Evolutionary conservation across 2,329 filamentous ascomycete species (phyloP).

Genomic region (Aspergillus fijiensis): DNA sequence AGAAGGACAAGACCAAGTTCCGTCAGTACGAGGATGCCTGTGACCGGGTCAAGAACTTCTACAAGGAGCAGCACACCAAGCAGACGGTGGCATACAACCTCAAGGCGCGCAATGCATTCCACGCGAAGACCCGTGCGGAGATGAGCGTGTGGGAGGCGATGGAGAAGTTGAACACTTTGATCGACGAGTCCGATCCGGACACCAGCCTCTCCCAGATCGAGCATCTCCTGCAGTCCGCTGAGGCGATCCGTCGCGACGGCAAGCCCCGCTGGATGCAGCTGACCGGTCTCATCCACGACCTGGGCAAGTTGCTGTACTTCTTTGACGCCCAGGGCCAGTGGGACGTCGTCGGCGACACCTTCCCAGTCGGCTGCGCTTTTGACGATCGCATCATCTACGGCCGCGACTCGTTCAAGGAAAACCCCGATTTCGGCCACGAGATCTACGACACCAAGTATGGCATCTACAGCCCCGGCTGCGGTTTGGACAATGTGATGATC

Average conservation of each 20-base stretch:
- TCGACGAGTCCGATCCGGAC: conserved; percentile 89
- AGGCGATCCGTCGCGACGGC: conserved; percentile 78
- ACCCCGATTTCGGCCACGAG: conserved; percentile 70
- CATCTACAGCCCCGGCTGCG: conserved; percentile 77
- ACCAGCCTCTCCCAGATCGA: conserved; percentile 85
- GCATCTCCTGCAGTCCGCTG: conserved; percentile 82
- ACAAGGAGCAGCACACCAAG: conserved; percentile 67
- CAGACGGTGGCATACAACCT: conserved; percentile 70
- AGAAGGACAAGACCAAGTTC: conserved; percentile 78
- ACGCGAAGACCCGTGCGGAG: conserved; percentile 65
- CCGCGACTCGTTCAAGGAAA: conserved; percentile 67
- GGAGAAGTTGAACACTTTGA: conserved; percentile 85
- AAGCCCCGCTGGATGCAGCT: conserved; percentile 52
- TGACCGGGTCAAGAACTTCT: conserved; percentile 83
- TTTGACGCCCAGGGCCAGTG: conserved; percentile 82
- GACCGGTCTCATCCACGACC: conserved; percentile 49
- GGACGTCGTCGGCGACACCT: conserved; percentile 76
- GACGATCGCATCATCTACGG: conserved; percentile 78
- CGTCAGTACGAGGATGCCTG: conserved; percentile 80
- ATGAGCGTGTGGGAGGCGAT: conserved; percentile 92
- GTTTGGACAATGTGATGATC: conserved; percentile 83
- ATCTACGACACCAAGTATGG: conserved; percentile 75
- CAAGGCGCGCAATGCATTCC: conserved; percentile 70
- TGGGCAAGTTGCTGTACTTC: conserved; percentile 49
- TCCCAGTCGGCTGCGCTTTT: conserved; percentile 49